Base-by-base conservation (phyloP, 2,329 filamentous ascomycete genomes). In the Cordyceps sp. region DNA sequence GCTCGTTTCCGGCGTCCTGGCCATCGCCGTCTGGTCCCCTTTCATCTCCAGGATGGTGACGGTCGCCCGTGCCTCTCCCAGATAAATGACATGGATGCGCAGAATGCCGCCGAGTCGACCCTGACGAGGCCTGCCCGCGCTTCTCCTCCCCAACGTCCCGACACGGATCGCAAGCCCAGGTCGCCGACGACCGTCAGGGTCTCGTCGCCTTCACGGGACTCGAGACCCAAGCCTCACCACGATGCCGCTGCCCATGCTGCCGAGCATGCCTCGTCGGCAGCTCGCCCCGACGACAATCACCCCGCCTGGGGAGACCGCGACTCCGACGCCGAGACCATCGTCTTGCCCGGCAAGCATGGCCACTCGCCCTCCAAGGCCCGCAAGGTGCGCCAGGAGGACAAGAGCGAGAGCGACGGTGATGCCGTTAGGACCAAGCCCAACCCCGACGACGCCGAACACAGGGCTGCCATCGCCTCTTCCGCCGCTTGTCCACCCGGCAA, bases 261-360 rank as follows among this genome's bases (percentile, higher is more conserved):
- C n/a, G n/a, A n/a, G n/a, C n/a, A 29, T 32, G 32, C 27, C 19
- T 26, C 37, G n/a, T 32, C 33, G 19, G 32, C 34, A 12, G 33
- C 41, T 14, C 40, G 35, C 32, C 45, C 53, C 15, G 46, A 53
- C 33, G 59, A 66, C 32, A 59, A 66, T 34, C 51, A 44, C 33
- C 50, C 49, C 16, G 57, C 57, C n/a, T n/a, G n/a, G n/a, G n/a
- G n/a, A 36, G 73, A 75, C 36, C 72, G 65, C 45, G 73, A 77
- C 43, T 81, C 76, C 2, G 76, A 81, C 46, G 75, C 76, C 30
- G 76, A 81, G 54, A 81, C 76, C 12, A 77, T 80, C 38, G 74
- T 81, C 23, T 52, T 79, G 22, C 65, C 72, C 10, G 71, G 70
- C 19, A 78, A 76, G 46, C 68, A 77, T 47, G 70, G 69, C 25